Evolutionary conservation across 768 basidiomycete species (phyloP).

Genomic region (Royoungia palumana): DNA sequence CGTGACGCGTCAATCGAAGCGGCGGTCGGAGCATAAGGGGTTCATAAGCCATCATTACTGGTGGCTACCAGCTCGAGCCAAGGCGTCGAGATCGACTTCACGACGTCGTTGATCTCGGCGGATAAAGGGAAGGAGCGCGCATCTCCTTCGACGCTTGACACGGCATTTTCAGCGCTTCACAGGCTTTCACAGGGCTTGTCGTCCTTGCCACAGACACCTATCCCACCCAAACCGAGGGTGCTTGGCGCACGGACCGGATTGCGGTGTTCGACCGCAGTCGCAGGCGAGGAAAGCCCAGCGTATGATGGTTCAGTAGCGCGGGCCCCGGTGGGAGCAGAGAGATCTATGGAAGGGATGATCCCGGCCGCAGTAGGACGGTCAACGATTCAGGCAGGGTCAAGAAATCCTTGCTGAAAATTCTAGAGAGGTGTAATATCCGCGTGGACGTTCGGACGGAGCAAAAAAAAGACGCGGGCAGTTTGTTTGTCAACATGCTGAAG

Average conservation of each 20-base stretch:
- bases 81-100: constrained; percentile 14
- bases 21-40: not conserved
- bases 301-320: constrained; percentile 34
- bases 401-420: constrained; percentile 43
- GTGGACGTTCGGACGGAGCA: constrained; percentile 76
- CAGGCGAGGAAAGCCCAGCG: constrained; percentile 23
- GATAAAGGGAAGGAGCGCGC: constrained; percentile 25
- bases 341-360: constrained; percentile 18
- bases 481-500: constrained; percentile 83
- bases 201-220: constrained; percentile 41
- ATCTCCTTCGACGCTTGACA: constrained; percentile 19
- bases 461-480: constrained; percentile 74
- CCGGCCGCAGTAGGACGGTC: constrained; percentile 17
- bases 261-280: constrained; percentile 37
- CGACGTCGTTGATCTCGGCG: constrained; percentile 11
- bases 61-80: constrained; percentile 4
- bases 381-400: constrained; percentile 25
- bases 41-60: constrained; percentile 14
- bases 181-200: constrained; percentile 61
- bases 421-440: constrained; percentile 75
- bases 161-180: constrained; percentile 44
- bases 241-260: constrained; percentile 51
- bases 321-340: constrained; percentile 21
- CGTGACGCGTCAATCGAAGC: constrained; percentile 7
- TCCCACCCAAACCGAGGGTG: constrained; percentile 27